Conservation (phyloP, 176 grass and related monocot genomes). For the Coix lacrymajobi region DNA sequence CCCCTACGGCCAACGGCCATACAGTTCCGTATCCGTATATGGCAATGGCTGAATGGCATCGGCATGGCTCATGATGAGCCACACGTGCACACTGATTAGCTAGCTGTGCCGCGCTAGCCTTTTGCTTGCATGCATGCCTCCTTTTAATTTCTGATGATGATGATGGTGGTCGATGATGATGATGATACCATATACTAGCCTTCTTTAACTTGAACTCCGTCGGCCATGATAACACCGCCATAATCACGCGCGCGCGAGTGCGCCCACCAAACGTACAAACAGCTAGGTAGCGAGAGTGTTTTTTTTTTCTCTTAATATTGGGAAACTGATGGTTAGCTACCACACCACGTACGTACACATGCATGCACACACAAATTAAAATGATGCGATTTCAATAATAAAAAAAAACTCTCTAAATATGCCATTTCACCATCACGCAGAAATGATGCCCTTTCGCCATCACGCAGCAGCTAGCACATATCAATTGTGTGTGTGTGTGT, state of each 20-base stretch:
- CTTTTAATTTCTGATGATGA: neutral
- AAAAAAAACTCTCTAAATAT: neutral
- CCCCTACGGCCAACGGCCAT: no score
- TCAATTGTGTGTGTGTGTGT: no score
- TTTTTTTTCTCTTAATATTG: neutral
- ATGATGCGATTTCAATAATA: no score
- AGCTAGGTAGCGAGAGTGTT: no score
- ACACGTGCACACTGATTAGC: conserved; percentile 26
- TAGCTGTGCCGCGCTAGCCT: neutral
- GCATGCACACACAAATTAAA: neutral
- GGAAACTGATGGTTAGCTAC: neutral
- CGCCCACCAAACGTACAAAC: no score
- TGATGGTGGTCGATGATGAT: neutral
- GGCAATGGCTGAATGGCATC: neutral
- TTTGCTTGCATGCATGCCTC: neutral
- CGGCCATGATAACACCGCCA: neutral
- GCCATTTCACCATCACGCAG: neutral
- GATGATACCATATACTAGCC: neutral
- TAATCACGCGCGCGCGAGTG: neutral
- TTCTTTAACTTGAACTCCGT: conserved; percentile 27
- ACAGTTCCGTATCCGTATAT: neutral
- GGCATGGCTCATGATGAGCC: neutral
- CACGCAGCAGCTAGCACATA: neutral
- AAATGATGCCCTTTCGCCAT: no score
- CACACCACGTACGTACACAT: neutral